Percentiles rank a stretch among this genome's conserved stretches.
Evolutionary conservation across 2,329 filamentous ascomycete species (phyloP).

Genomic region (Penicillium sp.): DNA sequence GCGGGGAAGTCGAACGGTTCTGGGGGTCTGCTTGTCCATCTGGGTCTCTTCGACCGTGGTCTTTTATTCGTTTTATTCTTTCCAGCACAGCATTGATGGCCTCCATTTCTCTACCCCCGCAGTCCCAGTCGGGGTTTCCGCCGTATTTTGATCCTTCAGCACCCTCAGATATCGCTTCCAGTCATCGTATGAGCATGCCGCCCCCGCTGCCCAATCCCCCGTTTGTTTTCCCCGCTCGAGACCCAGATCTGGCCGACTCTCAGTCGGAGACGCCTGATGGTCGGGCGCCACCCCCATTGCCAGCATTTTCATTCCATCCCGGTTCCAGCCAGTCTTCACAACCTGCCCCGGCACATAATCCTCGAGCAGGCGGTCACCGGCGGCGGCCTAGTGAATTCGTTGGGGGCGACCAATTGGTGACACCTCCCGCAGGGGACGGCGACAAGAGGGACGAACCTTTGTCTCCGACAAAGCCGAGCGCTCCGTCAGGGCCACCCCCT

Average conservation of each 20-base stretch:
- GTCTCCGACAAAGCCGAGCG: conserved; percentile 20
- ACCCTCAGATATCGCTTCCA: conserved; percentile 16
- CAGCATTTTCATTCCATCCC: conserved; percentile 39
- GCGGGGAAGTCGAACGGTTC: conserved; percentile 22
- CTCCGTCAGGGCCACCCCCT: conserved; percentile 37
- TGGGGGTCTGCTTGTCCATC: conserved; percentile 24
- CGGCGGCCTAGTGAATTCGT: conserved; percentile 84
- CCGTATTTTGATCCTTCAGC: conserved; percentile 27
- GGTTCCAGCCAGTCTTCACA: conserved; percentile 38
- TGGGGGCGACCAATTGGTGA: conserved; percentile 55
- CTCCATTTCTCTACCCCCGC: conserved; percentile 36
- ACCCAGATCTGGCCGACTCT: conserved; percentile 34
- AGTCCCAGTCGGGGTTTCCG: conserved; percentile 27
- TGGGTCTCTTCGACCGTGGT: conserved; percentile 17
- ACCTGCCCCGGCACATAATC: conserved; percentile 53
- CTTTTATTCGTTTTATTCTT: background rate
- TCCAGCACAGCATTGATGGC: conserved; percentile 29
- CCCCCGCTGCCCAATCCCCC: conserved; percentile 54
- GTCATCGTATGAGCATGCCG: conserved; percentile 28
- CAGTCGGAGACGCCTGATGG: conserved; percentile 46
- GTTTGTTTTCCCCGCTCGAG: conserved; percentile 58
- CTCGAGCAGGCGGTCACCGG: conserved; percentile 60
- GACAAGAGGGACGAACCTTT: conserved; percentile 25
- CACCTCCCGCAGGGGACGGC: conserved; percentile 59
- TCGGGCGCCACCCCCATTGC: conserved; percentile 34